phyloP scores from a whole-genome alignment of 371 early-diverging fungal genomes.

The Mortierella sp. region DNA sequence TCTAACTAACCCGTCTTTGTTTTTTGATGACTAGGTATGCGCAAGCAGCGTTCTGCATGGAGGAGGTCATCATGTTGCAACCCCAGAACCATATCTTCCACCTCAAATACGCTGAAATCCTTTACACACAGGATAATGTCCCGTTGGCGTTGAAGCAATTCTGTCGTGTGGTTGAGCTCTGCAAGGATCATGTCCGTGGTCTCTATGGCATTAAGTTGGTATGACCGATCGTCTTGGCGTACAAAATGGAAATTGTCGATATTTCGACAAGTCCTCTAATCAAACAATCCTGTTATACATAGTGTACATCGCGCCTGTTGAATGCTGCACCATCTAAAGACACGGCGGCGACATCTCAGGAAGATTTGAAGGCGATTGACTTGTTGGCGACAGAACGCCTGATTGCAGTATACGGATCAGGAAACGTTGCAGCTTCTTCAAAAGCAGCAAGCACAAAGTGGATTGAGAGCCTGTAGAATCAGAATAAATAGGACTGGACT shows the following conservation, averaged over 20 bases:
- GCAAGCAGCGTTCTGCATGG: conserved; percentile 90
- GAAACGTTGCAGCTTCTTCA: conserved; percentile 17
- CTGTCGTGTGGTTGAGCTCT: conserved; percentile 80
- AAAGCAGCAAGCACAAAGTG: conserved; percentile 40
- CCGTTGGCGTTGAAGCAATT: conserved; percentile 78
- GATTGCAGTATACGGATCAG: conserved; percentile 56
- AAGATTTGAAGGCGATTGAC: conserved; percentile 60
- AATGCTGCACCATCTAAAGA: conserved; percentile 41
- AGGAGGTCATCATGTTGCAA: conserved; percentile 87
- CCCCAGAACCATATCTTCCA: conserved; percentile 87
- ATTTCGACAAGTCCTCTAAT: no score
- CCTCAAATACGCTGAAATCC: conserved; percentile 89
- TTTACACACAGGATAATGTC: conserved; percentile 72
- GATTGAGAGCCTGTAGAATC: conserved; percentile 48
- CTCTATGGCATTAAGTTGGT: conserved; percentile 82
- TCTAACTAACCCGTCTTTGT: no score
- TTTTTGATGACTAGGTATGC: conserved; percentile 55
- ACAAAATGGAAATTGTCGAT: no score
- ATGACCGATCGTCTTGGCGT: conserved; percentile 23
- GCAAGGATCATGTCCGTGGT: conserved; percentile 78
- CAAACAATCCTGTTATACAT: no score
- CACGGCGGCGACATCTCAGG: conserved; percentile 49
- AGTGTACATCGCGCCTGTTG: conserved; percentile 43
- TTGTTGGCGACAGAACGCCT: conserved; percentile 79
- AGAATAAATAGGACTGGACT: no score